A percentile compares a stretch with the other conserved stretches of the same genome.
Evolutionary conservation across 2,329 filamentous ascomycete genomes (phyloP).

Genomic region (Sclerotinia minor): DNA sequence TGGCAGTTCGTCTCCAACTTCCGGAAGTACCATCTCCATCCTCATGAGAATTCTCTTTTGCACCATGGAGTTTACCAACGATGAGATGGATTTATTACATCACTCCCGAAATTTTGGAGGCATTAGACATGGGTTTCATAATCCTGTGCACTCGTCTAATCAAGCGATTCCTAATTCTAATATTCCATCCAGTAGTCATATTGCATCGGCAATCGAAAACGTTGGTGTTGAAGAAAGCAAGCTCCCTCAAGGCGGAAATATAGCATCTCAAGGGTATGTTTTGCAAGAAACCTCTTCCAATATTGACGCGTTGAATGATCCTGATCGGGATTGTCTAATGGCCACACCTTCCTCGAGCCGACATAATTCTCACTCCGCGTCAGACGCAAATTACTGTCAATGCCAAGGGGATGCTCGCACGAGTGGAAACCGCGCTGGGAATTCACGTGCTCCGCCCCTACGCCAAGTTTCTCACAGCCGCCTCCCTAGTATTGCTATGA

Average conservation of each 20-base stretch:
- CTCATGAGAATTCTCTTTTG: not conserved
- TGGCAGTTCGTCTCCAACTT: not conserved
- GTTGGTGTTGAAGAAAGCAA: not conserved
- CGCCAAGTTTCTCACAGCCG: not conserved
- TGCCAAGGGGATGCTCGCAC: not conserved
- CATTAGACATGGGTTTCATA: slow-evolving; percentile 24
- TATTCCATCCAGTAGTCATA: not conserved
- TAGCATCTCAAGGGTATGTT: not conserved
- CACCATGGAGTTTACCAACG: slow-evolving; percentile 7
- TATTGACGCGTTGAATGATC: slow-evolving; percentile 10
- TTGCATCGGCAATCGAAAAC: too few relatives aligned
- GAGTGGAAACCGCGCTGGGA: not conserved
- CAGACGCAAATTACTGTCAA: not conserved
- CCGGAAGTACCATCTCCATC: not conserved
- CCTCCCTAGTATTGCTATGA: slow-evolving; percentile 19
- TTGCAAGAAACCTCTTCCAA: not conserved
- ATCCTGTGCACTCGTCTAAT: slow-evolving; percentile 3
- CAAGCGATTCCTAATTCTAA: slow-evolving; percentile 4
- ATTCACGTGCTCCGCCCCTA: not conserved
- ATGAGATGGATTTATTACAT: slow-evolving; percentile 11
- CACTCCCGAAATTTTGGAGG: slow-evolving; percentile 22
- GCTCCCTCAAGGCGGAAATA: not conserved
- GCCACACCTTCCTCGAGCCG: slow-evolving; percentile 14
- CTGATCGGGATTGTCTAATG: slow-evolving; percentile 21
- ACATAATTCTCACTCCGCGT: not conserved